Conservation (phyloP, 164 flowering plant genomes). For the Protea cynaroides region DNA sequence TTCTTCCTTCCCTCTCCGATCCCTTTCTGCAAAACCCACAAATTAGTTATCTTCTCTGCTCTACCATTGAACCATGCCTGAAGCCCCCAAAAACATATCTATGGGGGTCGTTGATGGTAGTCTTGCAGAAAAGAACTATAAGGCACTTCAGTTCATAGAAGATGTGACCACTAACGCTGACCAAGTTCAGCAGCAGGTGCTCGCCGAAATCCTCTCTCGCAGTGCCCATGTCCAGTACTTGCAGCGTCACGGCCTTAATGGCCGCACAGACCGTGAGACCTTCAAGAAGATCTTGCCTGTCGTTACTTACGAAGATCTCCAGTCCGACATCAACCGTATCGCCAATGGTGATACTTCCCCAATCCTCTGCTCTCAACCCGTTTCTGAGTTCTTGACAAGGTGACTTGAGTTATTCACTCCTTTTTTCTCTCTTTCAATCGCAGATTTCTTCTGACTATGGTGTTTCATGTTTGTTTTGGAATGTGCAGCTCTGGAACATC, state of each 20-base stretch:
- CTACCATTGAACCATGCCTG: neutral
- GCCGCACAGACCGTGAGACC: constrained; percentile 3
- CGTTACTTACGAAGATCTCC: constrained; percentile 14
- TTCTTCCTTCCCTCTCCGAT: neutral
- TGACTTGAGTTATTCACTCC: neutral
- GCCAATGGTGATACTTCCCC: constrained; percentile 11
- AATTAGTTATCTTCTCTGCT: too few relatives aligned
- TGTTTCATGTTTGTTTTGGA: neutral
- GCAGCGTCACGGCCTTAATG: constrained; percentile 9
- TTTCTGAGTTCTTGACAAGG: constrained; percentile 17
- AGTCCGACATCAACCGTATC: constrained; percentile 9
- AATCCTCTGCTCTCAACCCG: constrained; percentile 8
- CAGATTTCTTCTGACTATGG: too few relatives aligned
- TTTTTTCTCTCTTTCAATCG: neutral
- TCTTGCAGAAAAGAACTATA: neutral
- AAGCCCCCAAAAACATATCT: neutral
- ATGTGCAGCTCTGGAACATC: neutral
- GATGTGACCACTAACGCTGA: constrained; percentile 12
- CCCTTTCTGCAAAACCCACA: too few relatives aligned
- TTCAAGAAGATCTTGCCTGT: constrained; percentile 14
- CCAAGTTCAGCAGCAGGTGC: constrained; percentile 11
- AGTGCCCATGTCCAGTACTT: constrained; percentile 13
- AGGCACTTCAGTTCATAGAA: constrained; percentile 12
- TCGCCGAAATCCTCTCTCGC: constrained; percentile 9
- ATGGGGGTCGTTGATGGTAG: neutral